Evolutionary conservation across 176 grass and related monocot species (phyloP).

Genomic region (Rhynchospora tenuis): DNA sequence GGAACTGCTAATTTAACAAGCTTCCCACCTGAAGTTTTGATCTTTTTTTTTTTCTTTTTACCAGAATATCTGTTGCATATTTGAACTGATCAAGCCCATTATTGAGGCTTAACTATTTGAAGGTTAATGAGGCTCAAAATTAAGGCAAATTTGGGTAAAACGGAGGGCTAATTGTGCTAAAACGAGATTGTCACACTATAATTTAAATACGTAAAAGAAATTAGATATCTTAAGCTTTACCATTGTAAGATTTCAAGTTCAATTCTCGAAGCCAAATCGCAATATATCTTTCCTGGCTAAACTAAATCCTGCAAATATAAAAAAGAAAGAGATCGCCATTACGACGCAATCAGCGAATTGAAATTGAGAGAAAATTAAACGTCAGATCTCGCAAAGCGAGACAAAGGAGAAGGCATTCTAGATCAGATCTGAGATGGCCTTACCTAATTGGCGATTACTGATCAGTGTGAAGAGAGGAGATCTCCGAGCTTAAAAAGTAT

Average conservation of each 20-base stretch:
- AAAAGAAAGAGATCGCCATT: neutral
- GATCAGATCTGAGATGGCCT: neutral
- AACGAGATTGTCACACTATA: neutral
- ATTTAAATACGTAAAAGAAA: neutral
- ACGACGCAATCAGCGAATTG: neutral
- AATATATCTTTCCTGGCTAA: neutral
- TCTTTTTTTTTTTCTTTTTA: neutral
- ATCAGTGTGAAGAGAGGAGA: neutral
- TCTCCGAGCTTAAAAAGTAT: neutral
- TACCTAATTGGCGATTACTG: neutral
- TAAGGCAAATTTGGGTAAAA: neutral
- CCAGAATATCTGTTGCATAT: neutral
- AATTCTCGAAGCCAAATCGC: neutral
- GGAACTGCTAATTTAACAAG: neutral
- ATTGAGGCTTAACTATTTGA: neutral
- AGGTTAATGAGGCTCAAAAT: neutral
- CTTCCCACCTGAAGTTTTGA: neutral
- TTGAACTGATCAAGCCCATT: neutral
- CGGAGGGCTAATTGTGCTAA: neutral
- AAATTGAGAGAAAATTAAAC: neutral
- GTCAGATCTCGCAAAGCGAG: neutral
- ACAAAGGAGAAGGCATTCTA: neutral
- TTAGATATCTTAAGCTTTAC: neutral
- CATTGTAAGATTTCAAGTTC: neutral
- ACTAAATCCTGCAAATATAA: neutral